A percentile compares a stretch with the other conserved stretches of the same genome.
phyloP scores from a whole-genome alignment of 2,329 filamentous ascomycete genomes.

The Chrysosphaeria jannelii region DNA sequence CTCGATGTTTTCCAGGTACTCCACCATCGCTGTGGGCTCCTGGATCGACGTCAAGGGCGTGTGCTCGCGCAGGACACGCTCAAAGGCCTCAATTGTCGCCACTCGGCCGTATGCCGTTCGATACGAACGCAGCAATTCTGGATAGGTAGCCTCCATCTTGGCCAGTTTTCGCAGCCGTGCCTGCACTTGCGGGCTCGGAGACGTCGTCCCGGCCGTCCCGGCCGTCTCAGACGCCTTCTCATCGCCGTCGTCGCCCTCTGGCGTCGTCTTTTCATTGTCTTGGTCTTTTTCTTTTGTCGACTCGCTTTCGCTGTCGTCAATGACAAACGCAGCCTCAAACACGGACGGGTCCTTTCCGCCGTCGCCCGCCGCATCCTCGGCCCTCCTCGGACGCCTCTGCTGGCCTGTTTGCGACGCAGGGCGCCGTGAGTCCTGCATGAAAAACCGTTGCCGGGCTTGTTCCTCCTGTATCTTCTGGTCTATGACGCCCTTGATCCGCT shows the following conservation, averaged over 20 bases:
- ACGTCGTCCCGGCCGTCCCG: not conserved
- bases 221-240: not conserved
- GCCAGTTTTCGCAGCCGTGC: slow-evolving; percentile 61
- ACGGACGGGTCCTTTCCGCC: slow-evolving; percentile 35
- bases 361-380: slow-evolving; percentile 10
- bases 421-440: too few species aligned
- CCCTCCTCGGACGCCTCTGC: too few species aligned
- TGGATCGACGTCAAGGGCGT: slow-evolving; percentile 71
- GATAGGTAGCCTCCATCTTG: slow-evolving; percentile 64
- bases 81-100: slow-evolving; percentile 72
- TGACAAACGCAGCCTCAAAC: slow-evolving; percentile 61
- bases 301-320: slow-evolving; percentile 68
- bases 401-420: too few species aligned
- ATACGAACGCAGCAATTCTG: slow-evolving; percentile 81
- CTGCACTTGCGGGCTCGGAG: slow-evolving; percentile 33
- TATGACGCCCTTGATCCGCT: slow-evolving; percentile 64
- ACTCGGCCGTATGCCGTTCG: slow-evolving; percentile 69
- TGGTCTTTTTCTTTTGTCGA: too few species aligned
- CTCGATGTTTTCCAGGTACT: slow-evolving; percentile 70
- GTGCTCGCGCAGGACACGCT: slow-evolving; percentile 68
- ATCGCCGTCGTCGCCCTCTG: slow-evolving; percentile 1
- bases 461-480: slow-evolving; percentile 76
- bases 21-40: slow-evolving; percentile 57
- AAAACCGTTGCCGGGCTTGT: slow-evolving; percentile 42
- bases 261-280: slow-evolving; percentile 15